Percentiles rank a stretch among this genome's conserved stretches.
phyloP scores from a whole-genome alignment of 2,329 filamentous ascomycete genomes.

The Dothistroma septosporum region DNA sequence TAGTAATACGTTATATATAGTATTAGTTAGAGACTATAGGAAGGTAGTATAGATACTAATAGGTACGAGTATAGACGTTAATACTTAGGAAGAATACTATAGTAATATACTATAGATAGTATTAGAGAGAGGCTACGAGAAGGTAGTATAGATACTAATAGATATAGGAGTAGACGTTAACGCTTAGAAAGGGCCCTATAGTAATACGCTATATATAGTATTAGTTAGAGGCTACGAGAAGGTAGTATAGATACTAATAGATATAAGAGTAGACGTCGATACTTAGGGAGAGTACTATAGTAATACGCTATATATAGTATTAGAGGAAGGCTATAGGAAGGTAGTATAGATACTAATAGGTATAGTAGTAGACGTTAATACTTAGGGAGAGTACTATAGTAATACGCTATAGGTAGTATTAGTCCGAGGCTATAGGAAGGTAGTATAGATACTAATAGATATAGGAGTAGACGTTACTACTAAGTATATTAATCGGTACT shows the following conservation, averaged over 20 bases:
- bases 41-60: too few relatives aligned
- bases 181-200: constrained; percentile 2
- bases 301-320: too few relatives aligned
- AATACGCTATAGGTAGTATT: too few relatives aligned
- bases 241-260: constrained; percentile 18
- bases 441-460: too few relatives aligned
- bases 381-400: background rate
- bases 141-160: constrained; percentile 15
- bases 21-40: too few relatives aligned
- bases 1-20: too few relatives aligned
- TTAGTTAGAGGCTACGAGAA: constrained; percentile 7
- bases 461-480: too few relatives aligned
- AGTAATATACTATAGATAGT: constrained; percentile 13
- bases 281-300: constrained; percentile 7
- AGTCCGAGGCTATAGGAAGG: too few relatives aligned
- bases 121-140: constrained; percentile 7
- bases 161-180: too few relatives aligned
- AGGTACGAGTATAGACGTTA: too few relatives aligned
- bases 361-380: constrained; percentile 13
- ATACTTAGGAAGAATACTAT: constrained; percentile 11
- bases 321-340: constrained; percentile 6
- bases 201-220: constrained; percentile 13
- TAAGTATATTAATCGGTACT: too few relatives aligned
- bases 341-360: constrained; percentile 18
- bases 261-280: constrained; percentile 15